These are phyloP conservation scores for Smittium culicis DNA, from an alignment of 371 early-diverging fungal genomes.

Conservation along the genomic window DNA sequence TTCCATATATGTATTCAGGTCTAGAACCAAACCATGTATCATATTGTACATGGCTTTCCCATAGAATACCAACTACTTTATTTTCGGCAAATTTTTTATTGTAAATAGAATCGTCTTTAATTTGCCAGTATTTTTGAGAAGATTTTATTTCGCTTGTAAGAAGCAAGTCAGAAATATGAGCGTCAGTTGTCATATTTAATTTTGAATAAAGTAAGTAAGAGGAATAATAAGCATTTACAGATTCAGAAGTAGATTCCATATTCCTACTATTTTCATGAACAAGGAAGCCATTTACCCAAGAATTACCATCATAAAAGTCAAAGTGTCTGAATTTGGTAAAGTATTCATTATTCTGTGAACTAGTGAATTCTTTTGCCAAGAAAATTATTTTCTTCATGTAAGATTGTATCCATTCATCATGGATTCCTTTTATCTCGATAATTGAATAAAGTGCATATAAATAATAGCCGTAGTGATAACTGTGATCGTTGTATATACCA, in stretches of 20 bases:
- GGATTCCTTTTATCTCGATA: constrained; percentile 41
- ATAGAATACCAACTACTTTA: constrained; percentile 52
- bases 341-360: constrained; percentile 34
- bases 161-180: constrained; percentile 33
- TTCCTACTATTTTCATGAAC: constrained; percentile 54
- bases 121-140: constrained; percentile 41
- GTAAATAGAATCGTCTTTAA: constrained; percentile 17
- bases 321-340: constrained; percentile 58
- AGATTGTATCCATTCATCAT: constrained; percentile 24
- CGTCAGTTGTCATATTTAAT: not conserved
- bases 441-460: constrained; percentile 47
- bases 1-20: constrained; percentile 57
- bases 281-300: constrained; percentile 62
- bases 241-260: constrained; percentile 61
- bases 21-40: constrained; percentile 48
- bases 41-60: constrained; percentile 56
- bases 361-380: constrained; percentile 52
- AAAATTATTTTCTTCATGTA: constrained; percentile 23
- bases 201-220: constrained; percentile 37
- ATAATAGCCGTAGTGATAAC: constrained; percentile 66
- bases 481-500: constrained; percentile 53
- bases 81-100: constrained; percentile 36
- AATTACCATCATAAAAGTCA: constrained; percentile 67
- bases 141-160: constrained; percentile 41
- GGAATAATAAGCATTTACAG: constrained; percentile 59